Percentiles rank a stretch among this genome's conserved stretches.
phyloP scores from a whole-genome alignment of 306 rosid genomes.

The Clitoria ternatea region DNA sequence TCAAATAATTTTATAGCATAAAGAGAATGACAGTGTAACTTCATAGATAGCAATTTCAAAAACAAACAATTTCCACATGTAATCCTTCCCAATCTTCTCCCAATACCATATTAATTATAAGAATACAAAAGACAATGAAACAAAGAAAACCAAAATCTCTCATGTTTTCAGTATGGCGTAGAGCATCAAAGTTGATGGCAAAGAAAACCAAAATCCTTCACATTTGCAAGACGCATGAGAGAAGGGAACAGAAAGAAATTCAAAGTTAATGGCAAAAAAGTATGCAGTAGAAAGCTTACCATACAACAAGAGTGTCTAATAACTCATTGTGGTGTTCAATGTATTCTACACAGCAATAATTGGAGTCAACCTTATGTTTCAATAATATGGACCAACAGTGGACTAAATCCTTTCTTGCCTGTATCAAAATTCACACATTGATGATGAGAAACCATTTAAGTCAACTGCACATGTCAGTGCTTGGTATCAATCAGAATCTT shows the following conservation, averaged over 20 bases:
- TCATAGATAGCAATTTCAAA: conserved; percentile 6
- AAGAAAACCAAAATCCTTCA: neutral
- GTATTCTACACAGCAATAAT: conserved; percentile 66
- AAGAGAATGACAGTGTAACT: neutral
- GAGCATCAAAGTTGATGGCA: neutral
- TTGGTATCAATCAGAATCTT: conserved; percentile 38
- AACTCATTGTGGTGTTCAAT: conserved; percentile 71
- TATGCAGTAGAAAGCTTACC: conserved; percentile 48
- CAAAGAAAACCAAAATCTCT: neutral
- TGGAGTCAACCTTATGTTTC: conserved; percentile 75
- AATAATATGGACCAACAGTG: conserved; percentile 80
- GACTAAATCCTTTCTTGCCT: conserved; percentile 94
- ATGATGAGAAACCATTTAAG: conserved; percentile 26
- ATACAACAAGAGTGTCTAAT: conserved; percentile 81
- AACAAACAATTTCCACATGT: neutral
- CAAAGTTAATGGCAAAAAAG: neutral
- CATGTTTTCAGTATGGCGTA: conserved; percentile 2
- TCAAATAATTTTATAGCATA: neutral
- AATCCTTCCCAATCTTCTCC: conserved; percentile 4
- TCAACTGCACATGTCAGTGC: conserved; percentile 2
- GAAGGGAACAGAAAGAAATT: neutral
- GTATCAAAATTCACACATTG: conserved; percentile 38
- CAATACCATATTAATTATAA: neutral
- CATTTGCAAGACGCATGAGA: neutral
- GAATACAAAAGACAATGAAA: neutral